These are phyloP conservation scores for Blakeslea trispora DNA, from an alignment of 371 early-diverging fungal genomes.

Conservation along the genomic window DNA sequence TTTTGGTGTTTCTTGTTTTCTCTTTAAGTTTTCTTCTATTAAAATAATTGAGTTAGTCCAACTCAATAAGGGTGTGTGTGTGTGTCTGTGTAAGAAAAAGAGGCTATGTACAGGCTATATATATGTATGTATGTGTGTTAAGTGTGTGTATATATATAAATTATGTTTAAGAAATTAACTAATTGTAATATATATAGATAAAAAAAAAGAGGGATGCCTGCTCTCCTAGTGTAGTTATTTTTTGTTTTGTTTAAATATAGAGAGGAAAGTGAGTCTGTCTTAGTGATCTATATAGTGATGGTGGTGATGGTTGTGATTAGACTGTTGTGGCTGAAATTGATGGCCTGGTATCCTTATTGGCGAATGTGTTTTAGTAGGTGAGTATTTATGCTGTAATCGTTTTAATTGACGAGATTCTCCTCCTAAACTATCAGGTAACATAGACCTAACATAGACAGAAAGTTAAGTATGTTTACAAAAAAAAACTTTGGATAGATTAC, in stretches of 20 bases:
- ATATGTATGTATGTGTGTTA: background rate
- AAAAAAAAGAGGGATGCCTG: slow-evolving; percentile 11
- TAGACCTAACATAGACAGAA: background rate
- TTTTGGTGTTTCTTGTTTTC: too few relatives aligned
- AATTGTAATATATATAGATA: background rate
- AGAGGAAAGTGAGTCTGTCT: background rate
- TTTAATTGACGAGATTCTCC: slow-evolving; percentile 1
- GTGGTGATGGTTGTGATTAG: background rate
- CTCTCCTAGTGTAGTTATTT: slow-evolving; percentile 1
- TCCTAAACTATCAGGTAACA: slow-evolving; percentile 8
- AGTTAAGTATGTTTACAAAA: slow-evolving; percentile 2
- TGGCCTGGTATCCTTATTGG: background rate
- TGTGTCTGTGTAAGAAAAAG: background rate
- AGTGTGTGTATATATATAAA: background rate
- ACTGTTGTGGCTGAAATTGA: background rate
- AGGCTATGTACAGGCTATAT: background rate
- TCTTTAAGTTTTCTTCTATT: too few relatives aligned
- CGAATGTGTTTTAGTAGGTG: background rate
- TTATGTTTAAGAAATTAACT: background rate
- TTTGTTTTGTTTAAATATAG: background rate
- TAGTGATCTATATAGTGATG: slow-evolving; percentile 3
- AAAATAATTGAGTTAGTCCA: too few relatives aligned
- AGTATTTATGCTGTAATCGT: background rate
- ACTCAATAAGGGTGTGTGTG: too few relatives aligned
- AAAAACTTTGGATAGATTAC: too few relatives aligned